These are phyloP conservation scores for Coemansia sp. DNA, from an alignment of 192 early-diverging fungal species.

Conservation along the genomic window DNA sequence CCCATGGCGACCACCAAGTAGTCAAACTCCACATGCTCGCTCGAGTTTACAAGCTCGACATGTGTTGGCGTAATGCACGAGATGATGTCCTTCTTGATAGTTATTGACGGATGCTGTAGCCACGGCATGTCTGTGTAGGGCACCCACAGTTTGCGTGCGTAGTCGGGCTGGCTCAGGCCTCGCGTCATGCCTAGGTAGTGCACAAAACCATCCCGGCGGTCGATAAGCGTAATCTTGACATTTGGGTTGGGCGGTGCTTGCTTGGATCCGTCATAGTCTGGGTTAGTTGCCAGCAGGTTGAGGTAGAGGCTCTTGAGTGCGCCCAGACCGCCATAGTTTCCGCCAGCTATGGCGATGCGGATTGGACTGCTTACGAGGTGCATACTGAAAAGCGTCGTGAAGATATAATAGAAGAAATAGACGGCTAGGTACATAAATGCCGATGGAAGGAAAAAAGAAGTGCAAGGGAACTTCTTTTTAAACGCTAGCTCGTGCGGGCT, in stretches of 20 bases:
- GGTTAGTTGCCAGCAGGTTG: conserved; percentile 35
- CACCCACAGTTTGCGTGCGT: conserved; percentile 55
- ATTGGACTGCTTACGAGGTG: conserved; percentile 22
- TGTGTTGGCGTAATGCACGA: conserved; percentile 30
- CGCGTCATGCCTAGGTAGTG: conserved; percentile 58
- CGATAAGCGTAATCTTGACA: conserved; percentile 57
- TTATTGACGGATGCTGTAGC: conserved; percentile 40
- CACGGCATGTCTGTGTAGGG: conserved; percentile 51
- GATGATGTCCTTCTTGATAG: conserved; percentile 46
- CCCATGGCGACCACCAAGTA: conserved; percentile 50
- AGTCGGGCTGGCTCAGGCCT: conserved; percentile 47
- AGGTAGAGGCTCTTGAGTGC: conserved; percentile 37
- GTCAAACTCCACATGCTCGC: conserved; percentile 42
- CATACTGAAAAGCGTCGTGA: conserved; percentile 14
- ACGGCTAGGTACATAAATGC: background rate
- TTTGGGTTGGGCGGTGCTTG: conserved; percentile 35
- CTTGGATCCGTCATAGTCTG: conserved; percentile 41
- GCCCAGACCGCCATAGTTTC: conserved; percentile 46
- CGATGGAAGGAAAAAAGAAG: background rate
- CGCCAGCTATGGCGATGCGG: conserved; percentile 47
- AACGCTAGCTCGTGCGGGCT: no score
- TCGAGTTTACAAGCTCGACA: conserved; percentile 31
- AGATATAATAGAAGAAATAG: background rate
- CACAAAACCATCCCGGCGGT: conserved; percentile 58
- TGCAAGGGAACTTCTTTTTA: conserved; percentile 2